Evolutionary conservation across 345 rosid genomes (phyloP).

Genomic region (Rhodomyrtus tomentosa): DNA sequence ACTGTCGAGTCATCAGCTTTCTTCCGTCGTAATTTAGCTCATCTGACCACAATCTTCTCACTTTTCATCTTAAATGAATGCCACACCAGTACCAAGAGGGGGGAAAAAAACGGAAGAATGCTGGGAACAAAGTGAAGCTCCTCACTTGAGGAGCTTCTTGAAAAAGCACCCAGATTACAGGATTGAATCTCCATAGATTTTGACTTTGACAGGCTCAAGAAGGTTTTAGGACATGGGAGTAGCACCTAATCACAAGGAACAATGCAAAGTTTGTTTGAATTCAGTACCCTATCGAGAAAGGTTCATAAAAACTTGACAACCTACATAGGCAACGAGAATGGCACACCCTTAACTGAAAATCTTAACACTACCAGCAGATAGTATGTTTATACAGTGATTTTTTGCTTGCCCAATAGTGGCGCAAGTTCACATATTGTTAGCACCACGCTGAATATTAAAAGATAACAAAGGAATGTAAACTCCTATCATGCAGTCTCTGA

Average conservation of each 20-base stretch:
- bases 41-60: not conserved
- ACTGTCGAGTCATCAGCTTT: not conserved
- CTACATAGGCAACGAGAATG: not conserved
- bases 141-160: not conserved
- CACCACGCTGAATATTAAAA: not conserved
- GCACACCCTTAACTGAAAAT: not conserved
- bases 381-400: not conserved
- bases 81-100: not conserved
- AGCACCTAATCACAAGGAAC: not conserved
- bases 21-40: constrained; percentile 1
- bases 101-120: not conserved
- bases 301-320: not conserved
- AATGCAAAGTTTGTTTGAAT: not conserved
- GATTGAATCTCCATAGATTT: not conserved
- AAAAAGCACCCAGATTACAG: not conserved
- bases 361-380: not conserved
- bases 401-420: not conserved
- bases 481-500: not conserved
- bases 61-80: not conserved
- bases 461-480: not conserved
- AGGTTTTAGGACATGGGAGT: not conserved
- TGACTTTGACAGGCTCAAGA: not conserved
- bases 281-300: not conserved
- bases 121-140: not conserved
- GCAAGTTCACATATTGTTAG: not conserved